phyloP scores from a whole-genome alignment of 345 rosid species.

The Aquilaria sinensis region DNA sequence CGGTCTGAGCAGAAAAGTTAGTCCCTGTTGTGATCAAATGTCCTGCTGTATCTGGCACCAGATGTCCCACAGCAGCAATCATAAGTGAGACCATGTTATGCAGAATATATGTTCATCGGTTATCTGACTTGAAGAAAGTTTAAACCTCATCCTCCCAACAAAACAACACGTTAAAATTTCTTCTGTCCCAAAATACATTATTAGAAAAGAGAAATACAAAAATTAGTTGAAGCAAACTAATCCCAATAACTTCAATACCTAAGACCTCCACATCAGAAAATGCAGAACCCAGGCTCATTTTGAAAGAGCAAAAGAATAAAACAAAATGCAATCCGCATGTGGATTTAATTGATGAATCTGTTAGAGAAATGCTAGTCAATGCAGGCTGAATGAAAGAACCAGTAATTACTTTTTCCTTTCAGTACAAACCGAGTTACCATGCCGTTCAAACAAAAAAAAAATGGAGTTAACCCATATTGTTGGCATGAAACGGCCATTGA shows the following conservation, averaged over 20 bases:
- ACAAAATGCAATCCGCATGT: no score
- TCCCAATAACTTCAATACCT: background rate
- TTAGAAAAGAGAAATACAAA: background rate
- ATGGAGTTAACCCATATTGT: no score
- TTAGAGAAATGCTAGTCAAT: no score
- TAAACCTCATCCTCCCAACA: background rate
- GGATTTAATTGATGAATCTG: no score
- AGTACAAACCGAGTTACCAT: no score
- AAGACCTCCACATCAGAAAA: no score
- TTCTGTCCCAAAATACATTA: background rate
- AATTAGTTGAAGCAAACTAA: background rate
- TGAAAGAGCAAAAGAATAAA: no score
- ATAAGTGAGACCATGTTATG: background rate
- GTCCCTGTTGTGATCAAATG: conserved; percentile 8
- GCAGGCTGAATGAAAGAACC: no score
- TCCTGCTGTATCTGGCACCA: background rate
- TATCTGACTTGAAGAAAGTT: background rate
- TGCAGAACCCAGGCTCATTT: no score
- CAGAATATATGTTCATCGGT: background rate
- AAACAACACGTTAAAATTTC: background rate
- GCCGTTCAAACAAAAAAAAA: no score
- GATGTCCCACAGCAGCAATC: background rate
- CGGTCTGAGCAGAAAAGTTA: conserved; percentile 9
- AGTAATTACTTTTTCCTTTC: no score
- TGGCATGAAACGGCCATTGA: background rate